A percentile compares a stretch with the other conserved stretches of the same genome.
These are phyloP conservation scores for Truncatella angustata DNA, from an alignment of 2,329 filamentous ascomycete genomes.

Conservation along the genomic window DNA sequence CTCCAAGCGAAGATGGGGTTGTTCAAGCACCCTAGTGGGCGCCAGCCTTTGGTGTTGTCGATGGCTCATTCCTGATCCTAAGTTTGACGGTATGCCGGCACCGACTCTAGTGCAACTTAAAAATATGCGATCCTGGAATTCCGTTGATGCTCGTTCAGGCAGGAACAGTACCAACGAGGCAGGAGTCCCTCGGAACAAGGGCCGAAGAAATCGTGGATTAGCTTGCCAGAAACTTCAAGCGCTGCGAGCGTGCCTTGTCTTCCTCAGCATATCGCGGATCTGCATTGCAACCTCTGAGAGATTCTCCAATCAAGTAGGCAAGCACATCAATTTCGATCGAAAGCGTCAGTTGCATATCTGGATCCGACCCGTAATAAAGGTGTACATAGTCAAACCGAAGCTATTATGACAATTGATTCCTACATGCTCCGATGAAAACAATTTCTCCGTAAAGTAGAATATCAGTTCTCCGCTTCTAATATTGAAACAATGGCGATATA, in stretches of 20 bases:
- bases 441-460: too few relatives aligned
- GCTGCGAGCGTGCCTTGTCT: slow-evolving; percentile 74
- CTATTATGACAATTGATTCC: too few relatives aligned
- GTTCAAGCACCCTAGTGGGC: slow-evolving; percentile 72
- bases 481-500: too few relatives aligned
- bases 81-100: slow-evolving; percentile 70
- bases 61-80: slow-evolving; percentile 92
- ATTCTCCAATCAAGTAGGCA: too few relatives aligned
- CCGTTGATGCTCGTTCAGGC: slow-evolving; percentile 72
- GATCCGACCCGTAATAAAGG: too few relatives aligned
- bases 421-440: too few relatives aligned
- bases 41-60: slow-evolving; percentile 83
- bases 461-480: too few relatives aligned
- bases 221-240: slow-evolving; percentile 65
- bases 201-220: slow-evolving; percentile 46
- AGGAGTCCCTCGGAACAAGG: slow-evolving; percentile 42
- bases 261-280: slow-evolving; percentile 76
- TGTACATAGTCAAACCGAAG: too few relatives aligned
- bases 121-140: slow-evolving; percentile 40
- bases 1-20: slow-evolving; percentile 59
- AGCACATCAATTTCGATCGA: too few relatives aligned
- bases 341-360: too few relatives aligned
- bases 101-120: slow-evolving; percentile 43
- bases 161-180: slow-evolving; percentile 69
- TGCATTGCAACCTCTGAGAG: too few relatives aligned